A percentile compares a stretch with the other conserved stretches of the same genome.
These are phyloP conservation scores for Gaeumannomyces tritici DNA, from an alignment of 2,329 filamentous ascomycete species.

Conservation along the genomic window DNA sequence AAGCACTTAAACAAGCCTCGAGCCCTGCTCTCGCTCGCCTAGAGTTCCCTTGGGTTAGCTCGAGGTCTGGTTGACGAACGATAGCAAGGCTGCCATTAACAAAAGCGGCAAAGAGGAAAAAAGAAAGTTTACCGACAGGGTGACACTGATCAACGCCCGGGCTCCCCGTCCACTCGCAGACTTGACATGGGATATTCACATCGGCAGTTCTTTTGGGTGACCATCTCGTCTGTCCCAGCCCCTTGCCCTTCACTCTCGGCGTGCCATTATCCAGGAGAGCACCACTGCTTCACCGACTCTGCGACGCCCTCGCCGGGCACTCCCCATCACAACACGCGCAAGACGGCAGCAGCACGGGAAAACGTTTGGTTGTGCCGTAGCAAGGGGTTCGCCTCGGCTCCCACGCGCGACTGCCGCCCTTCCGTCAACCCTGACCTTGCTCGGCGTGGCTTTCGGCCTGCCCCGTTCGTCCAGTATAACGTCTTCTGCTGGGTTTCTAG, in stretches of 20 bases:
- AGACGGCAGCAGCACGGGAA: background rate
- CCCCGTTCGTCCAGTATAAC: too few relatives aligned
- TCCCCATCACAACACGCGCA: background rate
- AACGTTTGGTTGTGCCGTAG: too few relatives aligned
- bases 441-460: too few relatives aligned
- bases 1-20: background rate
- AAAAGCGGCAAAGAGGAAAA: background rate
- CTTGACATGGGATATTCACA: background rate
- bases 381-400: too few relatives aligned
- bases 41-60: background rate
- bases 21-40: background rate
- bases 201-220: background rate
- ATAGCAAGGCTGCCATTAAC: background rate
- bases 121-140: background rate
- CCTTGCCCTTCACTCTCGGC: background rate
- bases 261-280: background rate
- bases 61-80: background rate
- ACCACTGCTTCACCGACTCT: background rate
- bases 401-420: too few relatives aligned
- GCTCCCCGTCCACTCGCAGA: background rate
- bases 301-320: too few relatives aligned
- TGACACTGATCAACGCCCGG: background rate
- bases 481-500: too few relatives aligned
- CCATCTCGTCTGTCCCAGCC: background rate
- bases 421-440: too few relatives aligned